Evolutionary conservation across 2,329 filamentous ascomycete species (phyloP).

Genomic region (Xylaria sp.): DNA sequence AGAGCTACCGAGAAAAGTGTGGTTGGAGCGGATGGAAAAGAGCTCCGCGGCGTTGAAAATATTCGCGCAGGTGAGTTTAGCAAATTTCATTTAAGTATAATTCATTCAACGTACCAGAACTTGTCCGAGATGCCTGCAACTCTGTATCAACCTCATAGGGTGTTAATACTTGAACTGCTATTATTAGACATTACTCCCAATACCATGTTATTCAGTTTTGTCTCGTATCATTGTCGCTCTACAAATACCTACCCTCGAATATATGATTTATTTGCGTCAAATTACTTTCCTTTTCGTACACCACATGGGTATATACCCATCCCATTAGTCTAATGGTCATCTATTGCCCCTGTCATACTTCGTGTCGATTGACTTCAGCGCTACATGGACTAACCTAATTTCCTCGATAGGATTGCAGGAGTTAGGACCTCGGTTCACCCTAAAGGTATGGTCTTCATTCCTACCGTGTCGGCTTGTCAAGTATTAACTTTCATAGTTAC

Average conservation of each 20-base stretch:
- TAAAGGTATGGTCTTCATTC: conserved; percentile 76
- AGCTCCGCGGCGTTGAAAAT: conserved; percentile 84
- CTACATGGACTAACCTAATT: conserved; percentile 29
- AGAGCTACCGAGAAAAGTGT: conserved; percentile 87
- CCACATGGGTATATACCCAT: background rate
- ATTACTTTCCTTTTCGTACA: background rate
- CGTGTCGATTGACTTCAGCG: background rate
- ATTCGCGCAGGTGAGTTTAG: conserved; percentile 69
- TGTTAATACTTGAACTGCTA: too few relatives aligned
- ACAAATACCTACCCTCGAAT: background rate
- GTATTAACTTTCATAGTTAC: conserved; percentile 31
- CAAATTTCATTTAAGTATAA: background rate
- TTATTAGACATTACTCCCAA: too few relatives aligned
- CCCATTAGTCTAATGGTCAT: background rate
- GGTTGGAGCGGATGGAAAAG: conserved; percentile 81
- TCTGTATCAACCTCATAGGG: too few relatives aligned
- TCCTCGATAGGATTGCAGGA: conserved; percentile 78
- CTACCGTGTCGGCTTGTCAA: background rate
- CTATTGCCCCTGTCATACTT: background rate
- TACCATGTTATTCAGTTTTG: background rate
- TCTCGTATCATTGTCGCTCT: background rate
- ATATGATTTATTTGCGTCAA: background rate
- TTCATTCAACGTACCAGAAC: background rate
- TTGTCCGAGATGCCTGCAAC: background rate
- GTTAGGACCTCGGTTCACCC: conserved; percentile 78